Conservation (phyloP, 2,329 filamentous ascomycete species). For the Dothiorella sarmentorum region DNA sequence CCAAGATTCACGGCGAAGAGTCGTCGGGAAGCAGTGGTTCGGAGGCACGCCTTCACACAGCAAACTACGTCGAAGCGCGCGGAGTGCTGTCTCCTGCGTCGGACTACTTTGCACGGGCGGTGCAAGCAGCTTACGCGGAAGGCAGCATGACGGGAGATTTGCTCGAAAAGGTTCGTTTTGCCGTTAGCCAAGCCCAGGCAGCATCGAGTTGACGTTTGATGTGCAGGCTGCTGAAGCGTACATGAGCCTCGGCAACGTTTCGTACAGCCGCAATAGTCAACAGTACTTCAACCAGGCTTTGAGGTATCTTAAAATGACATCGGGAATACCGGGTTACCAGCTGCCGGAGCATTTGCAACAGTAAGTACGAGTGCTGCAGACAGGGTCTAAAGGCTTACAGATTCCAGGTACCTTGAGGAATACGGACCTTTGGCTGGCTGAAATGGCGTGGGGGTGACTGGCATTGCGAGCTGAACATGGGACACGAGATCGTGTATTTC, state of each 20-base stretch:
- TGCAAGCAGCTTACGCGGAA: constrained; percentile 42
- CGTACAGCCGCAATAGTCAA: constrained; percentile 43
- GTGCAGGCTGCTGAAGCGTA: constrained; percentile 49
- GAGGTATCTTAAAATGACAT: constrained; percentile 44
- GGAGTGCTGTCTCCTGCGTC: constrained; percentile 50
- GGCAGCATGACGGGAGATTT: constrained; percentile 41
- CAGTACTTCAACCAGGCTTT: constrained; percentile 47
- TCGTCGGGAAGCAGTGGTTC: constrained; percentile 34
- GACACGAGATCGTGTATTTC: background rate
- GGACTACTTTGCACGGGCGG: constrained; percentile 50
- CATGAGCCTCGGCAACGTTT: constrained; percentile 53
- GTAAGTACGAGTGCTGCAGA: constrained; percentile 30
- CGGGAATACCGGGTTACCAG: constrained; percentile 40
- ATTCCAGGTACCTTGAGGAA: constrained; percentile 43
- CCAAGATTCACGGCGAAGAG: constrained; percentile 48
- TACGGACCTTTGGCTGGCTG: constrained; percentile 32
- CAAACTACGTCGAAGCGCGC: constrained; percentile 52
- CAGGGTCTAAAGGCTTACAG: background rate
- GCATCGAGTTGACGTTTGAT: constrained; percentile 13
- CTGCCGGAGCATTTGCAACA: constrained; percentile 47
- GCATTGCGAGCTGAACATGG: background rate
- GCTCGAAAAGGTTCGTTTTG: constrained; percentile 41
- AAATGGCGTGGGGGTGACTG: background rate
- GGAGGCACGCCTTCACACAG: constrained; percentile 33
- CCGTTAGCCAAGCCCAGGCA: background rate